A percentile compares a stretch with the other conserved stretches of the same genome.
Conservation (phyloP, 441 rosid species). For the Gossypium laxum region DNA sequence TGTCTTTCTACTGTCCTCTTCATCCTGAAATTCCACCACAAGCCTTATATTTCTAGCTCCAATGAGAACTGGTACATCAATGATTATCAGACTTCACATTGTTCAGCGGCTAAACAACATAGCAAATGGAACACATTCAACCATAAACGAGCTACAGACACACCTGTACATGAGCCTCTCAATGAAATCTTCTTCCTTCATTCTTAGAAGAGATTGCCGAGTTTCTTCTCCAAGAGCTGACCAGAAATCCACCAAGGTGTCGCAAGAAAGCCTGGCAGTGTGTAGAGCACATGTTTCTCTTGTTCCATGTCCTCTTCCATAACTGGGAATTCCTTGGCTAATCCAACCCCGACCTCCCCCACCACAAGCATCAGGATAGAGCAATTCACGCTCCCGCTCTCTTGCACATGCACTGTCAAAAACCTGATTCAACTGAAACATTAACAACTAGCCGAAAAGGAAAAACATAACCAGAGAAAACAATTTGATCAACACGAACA, state of each 20-base stretch:
- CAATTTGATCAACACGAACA: constrained; percentile 37
- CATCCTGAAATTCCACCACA: constrained; percentile 11
- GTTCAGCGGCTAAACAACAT: constrained; percentile 13
- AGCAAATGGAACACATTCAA: constrained; percentile 15
- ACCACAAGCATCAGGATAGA: constrained; percentile 95
- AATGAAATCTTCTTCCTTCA: constrained; percentile 98
- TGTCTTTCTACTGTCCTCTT: constrained; percentile 1
- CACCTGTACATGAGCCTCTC: constrained; percentile 95
- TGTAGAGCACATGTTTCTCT: constrained; percentile 91
- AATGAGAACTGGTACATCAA: constrained; percentile 14
- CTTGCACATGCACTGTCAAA: constrained; percentile 86
- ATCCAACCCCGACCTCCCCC: constrained; percentile 97
- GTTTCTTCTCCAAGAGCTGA: constrained; percentile 85
- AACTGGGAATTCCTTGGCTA: constrained; percentile 71
- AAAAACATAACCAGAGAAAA: constrained; percentile 3
- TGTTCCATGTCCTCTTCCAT: constrained; percentile 82
- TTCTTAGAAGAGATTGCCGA: constrained; percentile 69
- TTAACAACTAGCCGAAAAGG: constrained; percentile 25
- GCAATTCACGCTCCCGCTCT: constrained; percentile 78
- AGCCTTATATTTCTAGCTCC: constrained; percentile 12
- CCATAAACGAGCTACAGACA: constrained; percentile 24
- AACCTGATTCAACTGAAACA: constrained; percentile 45
- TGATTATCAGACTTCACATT: constrained; percentile 11
- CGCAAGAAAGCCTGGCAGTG: constrained; percentile 89
- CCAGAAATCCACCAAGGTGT: constrained; percentile 88